A percentile compares a stretch with the other conserved stretches of the same genome.
Evolutionary conservation across 2,329 filamentous ascomycete species (phyloP).

Genomic region (Periconia sp.): DNA sequence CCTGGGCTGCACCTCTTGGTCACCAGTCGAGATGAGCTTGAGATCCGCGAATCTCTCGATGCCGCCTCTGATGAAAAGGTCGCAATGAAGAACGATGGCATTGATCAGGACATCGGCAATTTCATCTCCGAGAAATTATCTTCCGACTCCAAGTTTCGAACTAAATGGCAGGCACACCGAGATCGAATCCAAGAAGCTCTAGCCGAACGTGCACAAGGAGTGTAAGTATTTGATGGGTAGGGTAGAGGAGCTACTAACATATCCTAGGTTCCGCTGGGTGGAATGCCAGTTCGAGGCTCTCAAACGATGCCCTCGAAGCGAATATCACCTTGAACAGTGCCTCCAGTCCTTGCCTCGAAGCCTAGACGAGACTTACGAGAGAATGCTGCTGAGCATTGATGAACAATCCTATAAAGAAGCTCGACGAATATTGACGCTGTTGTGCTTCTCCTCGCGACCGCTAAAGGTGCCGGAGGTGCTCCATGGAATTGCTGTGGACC

Average conservation of each 20-base stretch:
- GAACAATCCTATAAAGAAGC: no score
- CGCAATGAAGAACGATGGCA: slow-evolving; percentile 15
- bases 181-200: slow-evolving; percentile 15
- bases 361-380: no score
- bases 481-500: no score
- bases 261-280: no score
- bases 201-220: slow-evolving; percentile 6
- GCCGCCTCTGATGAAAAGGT: slow-evolving; percentile 13
- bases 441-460: no score
- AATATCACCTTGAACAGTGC: no score
- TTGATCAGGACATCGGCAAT: slow-evolving; percentile 26
- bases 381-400: no score
- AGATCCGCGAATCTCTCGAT: slow-evolving; percentile 15
- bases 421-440: no score
- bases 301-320: no score
- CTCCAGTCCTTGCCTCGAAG: no score
- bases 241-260: slow-evolving; percentile 3
- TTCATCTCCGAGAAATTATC: slow-evolving; percentile 19
- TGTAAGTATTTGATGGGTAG: slow-evolving; percentile 7
- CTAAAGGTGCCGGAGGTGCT: no score
- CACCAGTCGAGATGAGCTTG: slow-evolving; percentile 15
- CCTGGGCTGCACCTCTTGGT: slow-evolving; percentile 11
- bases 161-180: slow-evolving; percentile 17
- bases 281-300: no score
- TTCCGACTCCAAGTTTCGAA: slow-evolving; percentile 3